These are phyloP conservation scores for Quercus gilva DNA, from an alignment of 306 rosid genomes.

Conservation along the genomic window DNA sequence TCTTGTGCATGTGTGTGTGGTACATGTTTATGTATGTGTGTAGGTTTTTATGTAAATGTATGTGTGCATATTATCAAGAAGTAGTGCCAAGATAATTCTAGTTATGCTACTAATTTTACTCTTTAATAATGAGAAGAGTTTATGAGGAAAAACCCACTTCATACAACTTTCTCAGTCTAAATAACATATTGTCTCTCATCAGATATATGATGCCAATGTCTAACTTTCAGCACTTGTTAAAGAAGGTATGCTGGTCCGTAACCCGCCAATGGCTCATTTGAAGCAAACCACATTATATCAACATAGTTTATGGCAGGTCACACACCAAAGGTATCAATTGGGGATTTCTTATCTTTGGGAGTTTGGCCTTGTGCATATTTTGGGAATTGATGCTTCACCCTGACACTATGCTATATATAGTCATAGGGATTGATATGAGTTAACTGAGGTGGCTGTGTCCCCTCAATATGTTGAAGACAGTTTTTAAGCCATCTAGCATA, in stretches of 20 bases:
- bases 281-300: background rate
- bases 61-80: background rate
- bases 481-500: background rate
- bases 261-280: background rate
- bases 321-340: background rate
- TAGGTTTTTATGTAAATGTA: no score
- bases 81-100: background rate
- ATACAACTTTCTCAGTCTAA: background rate
- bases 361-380: background rate
- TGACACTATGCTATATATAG: background rate
- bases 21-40: no score
- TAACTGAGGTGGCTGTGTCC: background rate
- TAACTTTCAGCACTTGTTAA: background rate
- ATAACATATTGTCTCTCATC: background rate
- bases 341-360: background rate
- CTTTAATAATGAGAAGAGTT: background rate
- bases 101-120: background rate
- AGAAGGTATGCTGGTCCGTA: background rate
- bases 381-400: background rate
- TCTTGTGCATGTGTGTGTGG: no score
- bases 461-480: background rate
- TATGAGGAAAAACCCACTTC: background rate
- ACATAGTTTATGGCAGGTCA: constrained; percentile 3
- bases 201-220: background rate
- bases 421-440: constrained; percentile 8